These are phyloP conservation scores for Salpingoeca rosetta DNA, from an alignment of 78 protist species.

Conservation along the genomic window DNA sequence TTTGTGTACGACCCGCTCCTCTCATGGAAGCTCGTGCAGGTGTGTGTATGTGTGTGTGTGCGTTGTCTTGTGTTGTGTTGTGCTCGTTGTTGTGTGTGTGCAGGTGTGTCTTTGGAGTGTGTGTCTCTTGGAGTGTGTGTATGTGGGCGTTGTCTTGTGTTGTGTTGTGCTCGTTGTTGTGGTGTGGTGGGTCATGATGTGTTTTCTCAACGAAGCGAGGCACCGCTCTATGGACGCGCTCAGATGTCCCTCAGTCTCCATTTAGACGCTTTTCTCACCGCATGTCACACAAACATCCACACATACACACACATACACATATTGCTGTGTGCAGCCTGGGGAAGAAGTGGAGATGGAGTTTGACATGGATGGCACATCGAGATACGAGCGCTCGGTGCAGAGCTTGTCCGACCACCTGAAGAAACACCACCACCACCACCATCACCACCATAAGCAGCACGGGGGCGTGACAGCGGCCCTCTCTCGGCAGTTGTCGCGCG, in stretches of 20 bases:
- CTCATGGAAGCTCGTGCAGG: constrained; percentile 64
- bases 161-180: not conserved
- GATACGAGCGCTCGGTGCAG: no score
- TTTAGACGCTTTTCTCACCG: not conserved
- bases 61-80: not conserved
- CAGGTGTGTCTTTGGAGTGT: not conserved
- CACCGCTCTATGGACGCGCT: not conserved
- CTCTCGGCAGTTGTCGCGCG: no score
- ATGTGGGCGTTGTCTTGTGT: not conserved
- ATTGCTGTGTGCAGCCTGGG: not conserved
- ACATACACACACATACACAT: not conserved
- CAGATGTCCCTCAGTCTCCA: not conserved
- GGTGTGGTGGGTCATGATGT: not conserved
- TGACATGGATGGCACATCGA: no score
- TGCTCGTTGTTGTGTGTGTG: not conserved
- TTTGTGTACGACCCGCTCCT: constrained; percentile 99
- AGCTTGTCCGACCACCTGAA: no score
- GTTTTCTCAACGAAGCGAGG: not conserved
- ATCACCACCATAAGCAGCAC: no score
- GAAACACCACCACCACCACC: no score
- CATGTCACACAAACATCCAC: not conserved
- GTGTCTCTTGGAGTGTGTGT: not conserved
- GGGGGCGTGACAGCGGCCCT: no score
- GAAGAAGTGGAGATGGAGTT: not conserved
- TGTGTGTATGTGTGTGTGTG: not conserved